Base-by-base conservation (phyloP, 2,329 filamentous ascomycete species). In the Chaetomiaceae sp. region DNA sequence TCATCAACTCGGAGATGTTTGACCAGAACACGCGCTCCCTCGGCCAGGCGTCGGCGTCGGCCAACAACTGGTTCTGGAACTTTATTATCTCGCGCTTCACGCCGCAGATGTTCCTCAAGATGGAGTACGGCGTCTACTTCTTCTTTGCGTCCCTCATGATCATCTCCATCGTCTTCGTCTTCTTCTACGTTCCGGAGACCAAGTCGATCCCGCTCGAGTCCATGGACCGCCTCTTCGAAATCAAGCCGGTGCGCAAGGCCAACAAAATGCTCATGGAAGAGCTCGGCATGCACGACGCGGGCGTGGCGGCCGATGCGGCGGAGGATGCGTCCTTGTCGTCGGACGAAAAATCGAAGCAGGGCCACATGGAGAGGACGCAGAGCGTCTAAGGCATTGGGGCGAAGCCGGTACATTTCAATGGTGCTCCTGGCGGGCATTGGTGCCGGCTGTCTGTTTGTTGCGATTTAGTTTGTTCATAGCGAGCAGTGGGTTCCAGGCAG, bases 1-100 rank as follows among this genome's bases (percentile, higher is more conserved):
- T 90, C 19, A 70, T 87, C 62, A 87, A 87, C 71, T 76, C 76
- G 0, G 85, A 90, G 66, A 89, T 90, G 73, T 89, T 89, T 66
- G 79, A 85, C 60, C 78, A 82, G 56, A 85, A 84, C 67, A 81
- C 82, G 14, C 76, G 84, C 25, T 80, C 82, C 0, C 74, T 90
- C 0, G 86, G 85, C 1, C 86, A 89, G 63, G 85, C 86, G 9
- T 85, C 77, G 33, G 86, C 86, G 0, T 80, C 85, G 0, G 81
- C 81, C 3, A 85, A 79, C 67, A 87, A 89, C 66, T 89, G 85
- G 85, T 75, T 85, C 61, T 85, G 73, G 72, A 87, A 87, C 66
- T 87, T 87, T 64, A 74, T 87, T 62, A 78, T 87, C 57, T 76
- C 76, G 0, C 75, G 83, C 10, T 87, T 85, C 70, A 87, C 81